Base-by-base conservation (phyloP, 2,329 filamentous ascomycete genomes). In the Fusarium algeriense region DNA sequence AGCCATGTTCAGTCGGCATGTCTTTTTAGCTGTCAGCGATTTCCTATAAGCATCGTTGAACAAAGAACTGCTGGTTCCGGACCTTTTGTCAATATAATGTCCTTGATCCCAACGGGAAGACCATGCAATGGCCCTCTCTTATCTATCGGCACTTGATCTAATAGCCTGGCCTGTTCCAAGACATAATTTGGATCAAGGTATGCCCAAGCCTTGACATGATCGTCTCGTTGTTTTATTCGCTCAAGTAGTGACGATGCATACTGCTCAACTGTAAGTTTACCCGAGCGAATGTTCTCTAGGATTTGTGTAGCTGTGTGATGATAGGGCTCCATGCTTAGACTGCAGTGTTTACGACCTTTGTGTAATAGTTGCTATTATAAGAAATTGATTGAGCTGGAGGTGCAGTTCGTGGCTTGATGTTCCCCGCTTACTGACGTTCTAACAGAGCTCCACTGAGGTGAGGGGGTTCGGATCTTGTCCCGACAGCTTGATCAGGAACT, bases 81-180 rank as follows among this genome's bases (percentile, higher is more conserved):
- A 84, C 85, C 84, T 75, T 87, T 87, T 0, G 85, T 90, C 70
- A 83, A 84, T 61, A 90, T 88, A 7, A 90, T 83, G 79, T 91
- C 89, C 71, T 90, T 90, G 3, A 90, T 81, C 0, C 81, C 89
- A 10, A 91, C 79, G 0, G 86, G 83, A 1, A 90, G 76, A 1
- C 89, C 89, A 74, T 90, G 88, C 0, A 90, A 77, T 0, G 85
- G 86, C 0, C 88, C 88, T 41, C 88, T 80, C 46, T 86, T 71
- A 1, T 82, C 80, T 0, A 66, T 40, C 0, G 87, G 85, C 1
- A 89, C 67, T 17, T 78, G 64, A 62, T 90, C 89, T 0, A 90
- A 81, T 15, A 75, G 73, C 32, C 77, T 81, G 1, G 89, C 88
- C 45, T 86, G 83, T 11, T 79, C 73, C 2, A 90, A 75, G 1